Conservation (phyloP, 129 eudicot genomes). For the Centaurea solstitialis region DNA sequence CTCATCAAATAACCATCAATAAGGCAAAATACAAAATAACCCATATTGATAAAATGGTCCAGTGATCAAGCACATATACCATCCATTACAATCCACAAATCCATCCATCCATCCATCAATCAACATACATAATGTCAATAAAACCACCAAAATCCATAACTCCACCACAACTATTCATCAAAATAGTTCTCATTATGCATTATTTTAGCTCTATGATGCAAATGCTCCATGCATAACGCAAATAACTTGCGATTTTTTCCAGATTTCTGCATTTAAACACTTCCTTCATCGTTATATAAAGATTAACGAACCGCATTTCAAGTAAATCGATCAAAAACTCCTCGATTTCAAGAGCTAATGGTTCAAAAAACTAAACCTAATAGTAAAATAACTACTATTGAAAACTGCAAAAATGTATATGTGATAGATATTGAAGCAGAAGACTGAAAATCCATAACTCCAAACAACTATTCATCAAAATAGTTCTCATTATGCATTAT, state of each 20-base stretch:
- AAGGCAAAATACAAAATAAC: too few relatives aligned
- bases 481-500: background rate
- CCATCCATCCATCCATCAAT: too few relatives aligned
- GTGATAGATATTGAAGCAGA: too few relatives aligned
- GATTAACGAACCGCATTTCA: background rate
- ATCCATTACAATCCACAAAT: too few relatives aligned
- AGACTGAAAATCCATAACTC: too few relatives aligned
- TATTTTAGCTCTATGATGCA: background rate
- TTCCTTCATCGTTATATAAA: background rate
- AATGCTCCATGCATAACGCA: constrained; percentile 1
- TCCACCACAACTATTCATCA: background rate
- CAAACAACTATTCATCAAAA: background rate
- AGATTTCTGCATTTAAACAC: background rate
- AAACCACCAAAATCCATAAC: background rate
- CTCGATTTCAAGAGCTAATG: background rate
- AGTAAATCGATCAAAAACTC: background rate
- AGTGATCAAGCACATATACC: too few relatives aligned
- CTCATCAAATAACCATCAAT: too few relatives aligned
- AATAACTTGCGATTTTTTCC: background rate
- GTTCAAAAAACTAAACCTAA: background rate
- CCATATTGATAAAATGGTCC: too few relatives aligned
- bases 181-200: background rate
- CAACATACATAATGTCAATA: background rate
- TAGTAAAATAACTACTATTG: background rate
- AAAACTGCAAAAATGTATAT: background rate